Percentiles rank a stretch among this genome's conserved stretches.
phyloP scores from a whole-genome alignment of 2,329 filamentous ascomycete species.

The Diaporthe eres region DNA sequence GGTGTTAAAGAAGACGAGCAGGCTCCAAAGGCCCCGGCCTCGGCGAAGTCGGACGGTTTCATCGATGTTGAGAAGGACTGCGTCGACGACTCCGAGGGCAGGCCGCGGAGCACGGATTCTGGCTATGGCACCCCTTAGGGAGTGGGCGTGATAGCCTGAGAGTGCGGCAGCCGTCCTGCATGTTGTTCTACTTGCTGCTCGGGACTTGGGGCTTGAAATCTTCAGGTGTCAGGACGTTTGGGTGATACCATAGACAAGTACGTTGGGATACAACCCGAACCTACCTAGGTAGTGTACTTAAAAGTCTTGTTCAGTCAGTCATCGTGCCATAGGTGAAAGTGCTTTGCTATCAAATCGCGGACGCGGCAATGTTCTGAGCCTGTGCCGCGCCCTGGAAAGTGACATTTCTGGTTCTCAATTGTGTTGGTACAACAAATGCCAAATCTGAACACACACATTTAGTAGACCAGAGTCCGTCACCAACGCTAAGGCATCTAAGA shows the following conservation, averaged over 20 bases:
- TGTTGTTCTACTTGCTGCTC: background rate
- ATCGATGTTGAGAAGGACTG: constrained; percentile 42
- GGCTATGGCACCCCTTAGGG: constrained; percentile 47
- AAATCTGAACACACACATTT: background rate
- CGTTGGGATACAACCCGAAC: background rate
- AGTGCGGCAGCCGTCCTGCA: background rate
- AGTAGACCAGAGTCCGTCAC: background rate
- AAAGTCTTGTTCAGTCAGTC: background rate
- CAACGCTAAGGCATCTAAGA: background rate
- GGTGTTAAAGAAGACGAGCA: constrained; percentile 3
- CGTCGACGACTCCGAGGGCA: constrained; percentile 18
- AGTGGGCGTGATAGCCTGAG: background rate
- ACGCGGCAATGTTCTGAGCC: too few species aligned
- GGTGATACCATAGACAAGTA: constrained; percentile 9
- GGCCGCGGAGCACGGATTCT: constrained; percentile 42
- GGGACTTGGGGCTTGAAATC: too few species aligned
- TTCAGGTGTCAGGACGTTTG: background rate
- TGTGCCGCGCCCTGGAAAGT: background rate
- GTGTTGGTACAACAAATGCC: background rate
- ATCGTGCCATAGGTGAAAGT: background rate
- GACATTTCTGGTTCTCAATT: background rate
- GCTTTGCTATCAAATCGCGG: background rate
- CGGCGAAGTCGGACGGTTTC: constrained; percentile 41
- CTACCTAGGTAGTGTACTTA: background rate
- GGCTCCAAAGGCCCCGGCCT: background rate